These are phyloP conservation scores for Chlorella sorokiniana DNA, from an alignment of 139 green algal species.

Conservation along the genomic window DNA sequence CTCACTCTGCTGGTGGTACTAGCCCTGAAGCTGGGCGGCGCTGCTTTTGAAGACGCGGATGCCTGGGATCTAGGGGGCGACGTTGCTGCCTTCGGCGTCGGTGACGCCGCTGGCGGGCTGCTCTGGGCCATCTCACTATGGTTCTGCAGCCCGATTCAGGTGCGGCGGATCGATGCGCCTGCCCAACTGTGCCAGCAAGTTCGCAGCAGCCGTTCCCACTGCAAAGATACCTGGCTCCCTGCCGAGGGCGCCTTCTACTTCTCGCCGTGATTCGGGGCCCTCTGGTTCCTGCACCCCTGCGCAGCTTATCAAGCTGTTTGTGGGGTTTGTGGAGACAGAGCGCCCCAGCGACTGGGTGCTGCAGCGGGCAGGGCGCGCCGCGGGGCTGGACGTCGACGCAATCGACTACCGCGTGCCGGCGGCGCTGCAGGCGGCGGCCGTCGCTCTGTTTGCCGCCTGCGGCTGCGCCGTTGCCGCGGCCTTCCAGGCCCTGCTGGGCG, in stretches of 20 bases:
- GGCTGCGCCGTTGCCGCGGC: slow-evolving; percentile 40
- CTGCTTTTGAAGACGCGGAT: not conserved
- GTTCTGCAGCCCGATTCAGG: slow-evolving; percentile 59
- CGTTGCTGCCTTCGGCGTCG: slow-evolving; percentile 15
- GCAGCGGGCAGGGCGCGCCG: slow-evolving; percentile 23
- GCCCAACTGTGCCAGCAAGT: too few species aligned
- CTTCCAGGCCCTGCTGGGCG: slow-evolving; percentile 43
- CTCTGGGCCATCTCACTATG: slow-evolving; percentile 66
- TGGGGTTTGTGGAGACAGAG: slow-evolving; percentile 75
- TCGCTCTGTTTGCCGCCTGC: slow-evolving; percentile 31
- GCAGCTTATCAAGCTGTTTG: slow-evolving; percentile 82
- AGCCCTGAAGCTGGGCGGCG: slow-evolving; percentile 12
- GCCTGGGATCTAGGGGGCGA: not conserved
- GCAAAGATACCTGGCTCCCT: too few species aligned
- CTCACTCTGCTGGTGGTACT: slow-evolving; percentile 28
- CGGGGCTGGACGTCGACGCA: slow-evolving; percentile 39
- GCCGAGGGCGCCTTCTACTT: not conserved
- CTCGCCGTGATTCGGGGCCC: not conserved
- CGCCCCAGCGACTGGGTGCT: slow-evolving; percentile 75
- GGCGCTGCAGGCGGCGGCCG: slow-evolving; percentile 30
- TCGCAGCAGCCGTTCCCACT: too few species aligned
- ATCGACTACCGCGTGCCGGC: slow-evolving; percentile 54
- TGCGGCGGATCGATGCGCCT: too few species aligned
- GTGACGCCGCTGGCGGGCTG: slow-evolving; percentile 47
- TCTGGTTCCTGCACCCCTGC: not conserved